phyloP scores from a whole-genome alignment of 371 early-diverging fungal genomes.

The Smittium culicis region DNA sequence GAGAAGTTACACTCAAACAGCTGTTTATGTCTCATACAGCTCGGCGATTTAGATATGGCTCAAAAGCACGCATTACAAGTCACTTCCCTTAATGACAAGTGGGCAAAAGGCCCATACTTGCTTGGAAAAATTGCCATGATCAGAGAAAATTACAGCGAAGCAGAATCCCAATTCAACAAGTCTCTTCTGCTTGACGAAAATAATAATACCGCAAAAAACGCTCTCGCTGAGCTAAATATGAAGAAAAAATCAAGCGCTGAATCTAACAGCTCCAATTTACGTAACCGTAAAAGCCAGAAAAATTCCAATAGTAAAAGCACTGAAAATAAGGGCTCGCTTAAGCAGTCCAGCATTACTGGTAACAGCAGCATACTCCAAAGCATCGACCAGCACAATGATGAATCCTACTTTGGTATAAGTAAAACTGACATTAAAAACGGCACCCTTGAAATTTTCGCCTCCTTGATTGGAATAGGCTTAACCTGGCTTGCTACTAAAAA shows the following conservation, averaged over 20 bases:
- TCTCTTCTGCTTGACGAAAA: neutral
- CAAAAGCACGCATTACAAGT: conserved; percentile 33
- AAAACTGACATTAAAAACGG: too few species aligned
- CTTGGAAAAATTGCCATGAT: neutral
- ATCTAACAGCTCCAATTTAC: neutral
- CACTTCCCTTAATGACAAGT: conserved; percentile 26
- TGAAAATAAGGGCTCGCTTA: too few species aligned
- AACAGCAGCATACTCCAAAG: too few species aligned
- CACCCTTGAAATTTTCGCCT: too few species aligned
- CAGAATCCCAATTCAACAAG: neutral
- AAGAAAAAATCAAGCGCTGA: neutral
- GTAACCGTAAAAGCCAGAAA: too few species aligned
- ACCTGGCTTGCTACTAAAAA: too few species aligned
- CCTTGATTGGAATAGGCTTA: too few species aligned
- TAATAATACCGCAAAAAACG: neutral
- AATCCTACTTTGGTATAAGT: too few species aligned
- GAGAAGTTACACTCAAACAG: conserved; percentile 29
- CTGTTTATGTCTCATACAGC: conserved; percentile 30
- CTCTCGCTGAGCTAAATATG: neutral
- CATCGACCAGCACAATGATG: too few species aligned
- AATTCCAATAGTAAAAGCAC: too few species aligned
- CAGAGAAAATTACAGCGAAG: neutral
- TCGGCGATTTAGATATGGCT: conserved; percentile 25
- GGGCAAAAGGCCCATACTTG: conserved; percentile 32
- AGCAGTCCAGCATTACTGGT: too few species aligned